Conservation (phyloP, 345 rosid genomes). For the Gynandropsis gynandra region DNA sequence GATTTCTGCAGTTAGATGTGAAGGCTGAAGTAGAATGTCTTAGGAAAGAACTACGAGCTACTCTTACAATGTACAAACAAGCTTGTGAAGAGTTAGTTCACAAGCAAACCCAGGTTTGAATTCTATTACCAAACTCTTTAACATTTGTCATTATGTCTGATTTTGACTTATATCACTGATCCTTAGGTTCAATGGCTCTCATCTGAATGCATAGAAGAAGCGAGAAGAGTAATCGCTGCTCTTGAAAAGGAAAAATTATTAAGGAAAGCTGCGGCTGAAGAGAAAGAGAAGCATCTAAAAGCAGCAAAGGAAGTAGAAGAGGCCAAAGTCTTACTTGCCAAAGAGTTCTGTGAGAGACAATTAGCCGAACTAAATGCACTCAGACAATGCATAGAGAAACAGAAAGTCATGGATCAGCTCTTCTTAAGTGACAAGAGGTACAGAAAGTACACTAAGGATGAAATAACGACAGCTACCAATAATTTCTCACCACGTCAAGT, state of each 20-base stretch:
- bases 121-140: not conserved
- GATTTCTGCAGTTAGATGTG: constrained; percentile 42
- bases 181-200: constrained; percentile 64
- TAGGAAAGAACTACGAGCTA: constrained; percentile 49
- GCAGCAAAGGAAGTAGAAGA: constrained; percentile 62
- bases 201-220: constrained; percentile 60
- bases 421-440: constrained; percentile 54
- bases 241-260: constrained; percentile 55
- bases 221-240: constrained; percentile 51
- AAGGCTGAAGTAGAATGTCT: constrained; percentile 57
- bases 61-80: constrained; percentile 55
- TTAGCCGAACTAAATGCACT: constrained; percentile 61
- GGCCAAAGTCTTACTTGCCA: constrained; percentile 57
- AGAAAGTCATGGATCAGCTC: constrained; percentile 55
- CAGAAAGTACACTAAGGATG: constrained; percentile 59
- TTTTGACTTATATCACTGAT: constrained; percentile 8
- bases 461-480: constrained; percentile 56
- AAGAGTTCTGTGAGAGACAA: constrained; percentile 53
- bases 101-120: constrained; percentile 58
- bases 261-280: constrained; percentile 59
- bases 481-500: constrained; percentile 50
- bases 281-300: constrained; percentile 55
- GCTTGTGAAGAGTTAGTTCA: constrained; percentile 71
- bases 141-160: not conserved
- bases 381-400: constrained; percentile 61